These are phyloP conservation scores for Fusarium acutatum DNA, from an alignment of 2,329 filamentous ascomycete species.

Conservation along the genomic window DNA sequence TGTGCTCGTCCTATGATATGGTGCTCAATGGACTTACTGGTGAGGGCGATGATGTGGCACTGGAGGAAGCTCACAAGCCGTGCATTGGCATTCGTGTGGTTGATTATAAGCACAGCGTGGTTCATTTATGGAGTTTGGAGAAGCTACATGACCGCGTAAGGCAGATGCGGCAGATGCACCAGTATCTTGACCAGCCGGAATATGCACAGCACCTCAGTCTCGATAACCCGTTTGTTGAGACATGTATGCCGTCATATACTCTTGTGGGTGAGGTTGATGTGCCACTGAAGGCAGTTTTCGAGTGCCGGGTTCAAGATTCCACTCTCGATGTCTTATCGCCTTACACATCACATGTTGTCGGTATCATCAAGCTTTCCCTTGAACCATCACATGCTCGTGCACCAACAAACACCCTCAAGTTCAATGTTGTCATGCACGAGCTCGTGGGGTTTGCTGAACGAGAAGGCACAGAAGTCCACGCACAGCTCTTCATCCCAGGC, in stretches of 20 bases:
- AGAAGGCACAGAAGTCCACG: conserved; percentile 94
- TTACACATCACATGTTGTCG: conserved; percentile 89
- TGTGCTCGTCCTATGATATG: conserved; percentile 96
- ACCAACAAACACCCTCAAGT: conserved; percentile 91
- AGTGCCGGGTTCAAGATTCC: conserved; percentile 94
- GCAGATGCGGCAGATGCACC: conserved; percentile 95
- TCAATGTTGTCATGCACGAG: conserved; percentile 98
- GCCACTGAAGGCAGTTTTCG: conserved; percentile 90
- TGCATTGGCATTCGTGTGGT: conserved; percentile 91
- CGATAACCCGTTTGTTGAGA: conserved; percentile 91
- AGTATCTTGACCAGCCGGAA: conserved; percentile 94
- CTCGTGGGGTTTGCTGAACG: conserved; percentile 93
- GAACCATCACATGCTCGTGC: conserved; percentile 94
- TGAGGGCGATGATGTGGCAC: conserved; percentile 82
- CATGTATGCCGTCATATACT: conserved; percentile 91
- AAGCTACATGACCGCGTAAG: conserved; percentile 89
- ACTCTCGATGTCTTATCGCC: conserved; percentile 89
- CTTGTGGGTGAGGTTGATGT: conserved; percentile 93
- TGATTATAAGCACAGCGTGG: conserved; percentile 85
- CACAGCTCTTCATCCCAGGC: conserved; percentile 93
- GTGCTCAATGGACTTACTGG: conserved; percentile 89
- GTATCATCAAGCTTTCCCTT: conserved; percentile 87
- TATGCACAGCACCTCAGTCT: conserved; percentile 92
- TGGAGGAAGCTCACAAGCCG: conserved; percentile 85
- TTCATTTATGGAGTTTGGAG: conserved; percentile 93